phyloP scores from a whole-genome alignment of 2,329 filamentous ascomycete species.

The Moelleriella libera region DNA sequence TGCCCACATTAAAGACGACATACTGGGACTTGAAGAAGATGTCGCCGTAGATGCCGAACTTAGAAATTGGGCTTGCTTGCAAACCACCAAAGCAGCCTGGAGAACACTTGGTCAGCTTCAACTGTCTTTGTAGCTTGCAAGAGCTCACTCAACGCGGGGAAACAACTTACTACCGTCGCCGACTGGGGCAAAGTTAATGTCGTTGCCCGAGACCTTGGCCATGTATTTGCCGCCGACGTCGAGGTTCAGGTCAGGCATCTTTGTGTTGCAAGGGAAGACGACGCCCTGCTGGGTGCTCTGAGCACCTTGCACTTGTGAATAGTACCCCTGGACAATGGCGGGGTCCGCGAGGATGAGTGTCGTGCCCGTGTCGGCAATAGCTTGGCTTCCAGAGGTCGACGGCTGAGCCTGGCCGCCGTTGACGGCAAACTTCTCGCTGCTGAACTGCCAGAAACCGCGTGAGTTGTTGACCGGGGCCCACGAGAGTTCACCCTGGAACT shows the following conservation, averaged over 20 bases:
- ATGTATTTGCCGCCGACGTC: conserved; percentile 41
- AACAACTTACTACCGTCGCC: conserved; percentile 32
- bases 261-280: conserved; percentile 27
- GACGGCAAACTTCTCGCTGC: conserved; percentile 9
- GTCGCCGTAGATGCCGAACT: conserved; percentile 48
- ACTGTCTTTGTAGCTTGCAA: not conserved
- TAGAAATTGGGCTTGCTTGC: conserved; percentile 37
- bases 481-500: conserved; percentile 47
- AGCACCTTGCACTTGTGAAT: conserved; percentile 23
- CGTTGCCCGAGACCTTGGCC: conserved; percentile 38
- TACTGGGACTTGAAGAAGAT: conserved; percentile 49
- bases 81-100: conserved; percentile 53
- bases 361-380: conserved; percentile 44
- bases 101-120: not conserved
- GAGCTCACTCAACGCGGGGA: not conserved
- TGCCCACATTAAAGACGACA: conserved; percentile 41
- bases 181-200: conserved; percentile 38
- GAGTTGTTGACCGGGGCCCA: conserved; percentile 48
- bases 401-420: conserved; percentile 5
- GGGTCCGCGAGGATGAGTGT: conserved; percentile 46
- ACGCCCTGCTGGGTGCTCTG: conserved; percentile 23
- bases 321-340: conserved; percentile 33
- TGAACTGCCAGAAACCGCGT: conserved; percentile 47
- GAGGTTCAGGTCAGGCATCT: conserved; percentile 33
- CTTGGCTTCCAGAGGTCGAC: conserved; percentile 27